Evolutionary conservation across 148 eudicot species (phyloP).

Genomic region (Vaccinium darrowii): DNA sequence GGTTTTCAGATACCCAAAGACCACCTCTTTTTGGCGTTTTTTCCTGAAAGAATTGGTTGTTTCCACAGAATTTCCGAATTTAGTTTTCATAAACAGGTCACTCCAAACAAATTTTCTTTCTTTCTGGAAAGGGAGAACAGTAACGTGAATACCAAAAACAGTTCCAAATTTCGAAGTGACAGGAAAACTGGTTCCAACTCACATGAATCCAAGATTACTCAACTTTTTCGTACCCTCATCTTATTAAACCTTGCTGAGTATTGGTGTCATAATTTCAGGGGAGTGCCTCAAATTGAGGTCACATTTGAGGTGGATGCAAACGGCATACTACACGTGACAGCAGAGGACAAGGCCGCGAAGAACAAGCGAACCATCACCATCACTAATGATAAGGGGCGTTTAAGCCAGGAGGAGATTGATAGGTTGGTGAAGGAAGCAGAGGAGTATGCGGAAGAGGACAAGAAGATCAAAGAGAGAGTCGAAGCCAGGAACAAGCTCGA

Average conservation of each 20-base stretch:
- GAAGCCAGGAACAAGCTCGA: slow-evolving; percentile 51
- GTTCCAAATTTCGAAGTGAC: neutral
- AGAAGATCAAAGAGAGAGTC: slow-evolving; percentile 33
- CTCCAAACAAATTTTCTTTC: neutral
- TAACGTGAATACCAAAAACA: neutral
- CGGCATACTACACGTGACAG: slow-evolving; percentile 58
- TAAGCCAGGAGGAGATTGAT: slow-evolving; percentile 52
- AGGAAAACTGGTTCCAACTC: neutral
- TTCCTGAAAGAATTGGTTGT: too few relatives aligned
- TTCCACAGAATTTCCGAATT: too few relatives aligned
- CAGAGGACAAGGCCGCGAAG: slow-evolving; percentile 67
- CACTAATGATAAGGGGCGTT: slow-evolving; percentile 53
- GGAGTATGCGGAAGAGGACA: slow-evolving; percentile 47
- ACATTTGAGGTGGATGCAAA: slow-evolving; percentile 66
- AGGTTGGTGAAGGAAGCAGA: slow-evolving; percentile 46
- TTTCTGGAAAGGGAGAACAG: neutral
- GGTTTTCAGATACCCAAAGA: too few relatives aligned
- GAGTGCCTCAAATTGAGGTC: slow-evolving; percentile 65
- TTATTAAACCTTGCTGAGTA: neutral
- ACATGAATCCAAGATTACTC: neutral
- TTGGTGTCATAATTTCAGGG: slow-evolving; percentile 24
- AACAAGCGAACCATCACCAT: slow-evolving; percentile 50
- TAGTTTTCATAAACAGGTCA: neutral
- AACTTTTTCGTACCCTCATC: neutral
- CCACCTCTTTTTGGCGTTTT: too few relatives aligned